phyloP scores from a whole-genome alignment of 208 protist genomes.

The Paratrypanosoma confusum region DNA sequence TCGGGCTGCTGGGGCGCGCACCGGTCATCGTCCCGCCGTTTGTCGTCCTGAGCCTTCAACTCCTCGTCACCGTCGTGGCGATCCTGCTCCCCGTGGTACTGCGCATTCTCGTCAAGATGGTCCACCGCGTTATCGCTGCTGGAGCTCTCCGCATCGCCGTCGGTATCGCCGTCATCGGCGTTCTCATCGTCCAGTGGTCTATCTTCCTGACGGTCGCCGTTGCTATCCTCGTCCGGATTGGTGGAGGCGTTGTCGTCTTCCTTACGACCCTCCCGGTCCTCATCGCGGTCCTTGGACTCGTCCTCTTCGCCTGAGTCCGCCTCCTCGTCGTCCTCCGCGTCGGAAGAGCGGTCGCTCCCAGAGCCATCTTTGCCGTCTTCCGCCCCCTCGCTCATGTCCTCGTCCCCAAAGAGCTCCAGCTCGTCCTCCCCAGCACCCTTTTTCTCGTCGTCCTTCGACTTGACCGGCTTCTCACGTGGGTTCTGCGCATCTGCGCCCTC shows the following conservation, averaged over 20 bases:
- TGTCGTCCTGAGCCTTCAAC: slow-evolving; percentile 9
- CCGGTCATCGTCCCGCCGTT: slow-evolving; percentile 13
- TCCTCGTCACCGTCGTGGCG: slow-evolving; percentile 17
- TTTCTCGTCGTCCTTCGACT: slow-evolving; percentile 79
- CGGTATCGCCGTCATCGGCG: slow-evolving; percentile 20
- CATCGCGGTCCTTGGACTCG: slow-evolving; percentile 6
- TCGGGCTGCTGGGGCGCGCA: slow-evolving; percentile 32
- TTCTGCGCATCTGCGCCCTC: slow-evolving; percentile 21
- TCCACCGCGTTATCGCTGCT: too few species aligned
- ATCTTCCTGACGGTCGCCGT: slow-evolving; percentile 12
- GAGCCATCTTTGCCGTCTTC: slow-evolving; percentile 28
- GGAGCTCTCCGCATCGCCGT: slow-evolving; percentile 6
- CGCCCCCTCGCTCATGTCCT: slow-evolving; percentile 14
- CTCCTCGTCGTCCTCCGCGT: slow-evolving; percentile 19
- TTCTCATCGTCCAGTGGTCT: slow-evolving; percentile 9
- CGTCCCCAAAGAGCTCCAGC: slow-evolving; percentile 65
- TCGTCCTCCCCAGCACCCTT: slow-evolving; percentile 37
- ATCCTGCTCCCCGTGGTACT: slow-evolving; percentile 14
- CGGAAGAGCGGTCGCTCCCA: too few species aligned
- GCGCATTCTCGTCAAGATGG: slow-evolving; percentile 11
- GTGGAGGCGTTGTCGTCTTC: slow-evolving; percentile 15
- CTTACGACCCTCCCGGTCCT: slow-evolving; percentile 23
- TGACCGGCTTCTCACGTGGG: slow-evolving; percentile 76
- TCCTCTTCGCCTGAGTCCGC: slow-evolving; percentile 8
- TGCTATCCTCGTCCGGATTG: slow-evolving; percentile 12